Evolutionary conservation across 2,329 filamentous ascomycete species (phyloP), one percentile per base, ranked within the genome.

Genomic region (Claviceps cyperi): DNA sequence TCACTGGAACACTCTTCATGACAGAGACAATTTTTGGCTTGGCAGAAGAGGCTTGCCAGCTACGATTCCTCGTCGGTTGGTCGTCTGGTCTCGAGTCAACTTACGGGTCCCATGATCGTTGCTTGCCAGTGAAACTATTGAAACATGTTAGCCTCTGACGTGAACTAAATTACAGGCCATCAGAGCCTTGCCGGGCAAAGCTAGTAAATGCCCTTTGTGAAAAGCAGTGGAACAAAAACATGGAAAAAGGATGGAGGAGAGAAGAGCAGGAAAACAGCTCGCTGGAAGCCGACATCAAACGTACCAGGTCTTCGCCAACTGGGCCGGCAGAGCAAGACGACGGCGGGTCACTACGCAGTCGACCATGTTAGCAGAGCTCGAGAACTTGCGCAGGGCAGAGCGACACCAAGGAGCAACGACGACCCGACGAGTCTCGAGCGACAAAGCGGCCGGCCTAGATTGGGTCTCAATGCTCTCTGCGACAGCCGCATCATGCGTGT

Each of bases 31-130:
- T 3, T 39, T 4, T 4, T 5, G 35, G 28, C 28, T 4, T 5
- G 35, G 28, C 28, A 9, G 17, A 40, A 21, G 13, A 3, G n/a
- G 24, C 24, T 21, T 43, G 17, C 14, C 28, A 38, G 24, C 47
- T 17, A 43, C 8, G 24, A 8, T 35, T 37, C 19, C 43, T 6
- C 37, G 6, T 19, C 22, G n/a, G 22, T 22, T 36, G n/a, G 24
- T 45, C 38, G 32, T 21, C 48, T n/a, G 17, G 5, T 19, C 36
- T 48, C 40, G 36, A 52, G 55, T 56, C 58, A 59, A 63, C 87
- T 81, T 82, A 94, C 88, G 68, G 92, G 92, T 72, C 92, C 92
- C 92, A 98, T 98, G 69, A 98, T 98, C 49, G 92, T 98, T 64
- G 92, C 92, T 83, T 98, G 92, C 92, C 92, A 98, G 82, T 97